These are phyloP conservation scores for Fusarium cyanostomum DNA, from an alignment of 2,329 filamentous ascomycete genomes.

Conservation along the genomic window DNA sequence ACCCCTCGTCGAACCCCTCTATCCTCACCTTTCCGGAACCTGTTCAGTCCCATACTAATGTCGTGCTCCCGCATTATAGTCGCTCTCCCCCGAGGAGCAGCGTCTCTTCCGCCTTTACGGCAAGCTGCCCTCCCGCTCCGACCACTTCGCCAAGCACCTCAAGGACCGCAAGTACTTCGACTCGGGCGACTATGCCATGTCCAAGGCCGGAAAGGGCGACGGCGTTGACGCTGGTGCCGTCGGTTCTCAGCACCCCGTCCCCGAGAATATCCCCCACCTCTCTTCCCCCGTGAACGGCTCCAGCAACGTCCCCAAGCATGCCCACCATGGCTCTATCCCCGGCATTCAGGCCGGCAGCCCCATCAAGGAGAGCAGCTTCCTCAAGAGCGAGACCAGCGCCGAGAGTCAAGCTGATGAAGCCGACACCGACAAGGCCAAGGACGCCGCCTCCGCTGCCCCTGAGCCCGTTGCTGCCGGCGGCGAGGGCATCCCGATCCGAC, in stretches of 20 bases:
- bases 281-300: constrained; percentile 67
- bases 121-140: constrained; percentile 95
- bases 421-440: constrained; percentile 52
- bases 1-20: background rate
- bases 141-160: constrained; percentile 96
- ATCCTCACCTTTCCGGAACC: background rate
- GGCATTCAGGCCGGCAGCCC: constrained; percentile 76
- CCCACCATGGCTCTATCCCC: constrained; percentile 53
- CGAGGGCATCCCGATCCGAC: constrained; percentile 70
- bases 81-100: constrained; percentile 93
- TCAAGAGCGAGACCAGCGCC: constrained; percentile 82
- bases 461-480: constrained; percentile 38
- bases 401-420: constrained; percentile 56
- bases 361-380: constrained; percentile 88
- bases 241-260: constrained; percentile 92
- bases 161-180: constrained; percentile 99
- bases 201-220: constrained; percentile 95
- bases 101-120: constrained; percentile 96
- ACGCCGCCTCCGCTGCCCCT: constrained; percentile 41
- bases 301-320: constrained; percentile 50
- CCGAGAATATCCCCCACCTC: constrained; percentile 93
- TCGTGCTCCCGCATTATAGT: constrained; percentile 60
- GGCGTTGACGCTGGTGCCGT: constrained; percentile 93
- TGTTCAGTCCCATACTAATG: constrained; percentile 30
- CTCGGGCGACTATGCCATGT: constrained; percentile 94